Percentiles rank a stretch among this genome's conserved stretches.
These are phyloP conservation scores for Tetrapyrgos nigripes DNA, from an alignment of 1,284 basidiomycete species.

Conservation along the genomic window DNA sequence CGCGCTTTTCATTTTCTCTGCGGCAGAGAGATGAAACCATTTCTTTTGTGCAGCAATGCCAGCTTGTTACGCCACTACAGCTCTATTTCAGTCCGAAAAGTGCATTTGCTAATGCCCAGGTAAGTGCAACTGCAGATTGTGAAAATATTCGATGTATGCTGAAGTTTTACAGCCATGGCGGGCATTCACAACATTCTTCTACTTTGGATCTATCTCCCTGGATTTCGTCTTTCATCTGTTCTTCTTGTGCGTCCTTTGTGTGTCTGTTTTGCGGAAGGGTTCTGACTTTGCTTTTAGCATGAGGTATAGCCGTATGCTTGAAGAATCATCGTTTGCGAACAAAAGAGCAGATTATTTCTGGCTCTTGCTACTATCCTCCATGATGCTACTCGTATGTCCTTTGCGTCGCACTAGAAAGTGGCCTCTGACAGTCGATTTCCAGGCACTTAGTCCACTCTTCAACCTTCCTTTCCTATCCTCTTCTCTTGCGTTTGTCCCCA, in stretches of 20 bases:
- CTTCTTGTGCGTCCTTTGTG: slow-evolving; percentile 81
- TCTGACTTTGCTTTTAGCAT: slow-evolving; percentile 59
- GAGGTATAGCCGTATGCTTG: slow-evolving; percentile 95
- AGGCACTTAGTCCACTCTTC: slow-evolving; percentile 85
- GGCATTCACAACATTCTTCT: slow-evolving; percentile 90
- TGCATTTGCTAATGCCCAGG: slow-evolving; percentile 84
- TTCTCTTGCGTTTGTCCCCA: slow-evolving; percentile 90
- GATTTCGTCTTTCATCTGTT: slow-evolving; percentile 97
- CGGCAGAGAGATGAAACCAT: not conserved
- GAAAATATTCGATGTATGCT: not conserved
- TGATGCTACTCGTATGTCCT: slow-evolving; percentile 79
- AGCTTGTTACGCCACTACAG: slow-evolving; percentile 87
- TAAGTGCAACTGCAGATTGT: slow-evolving; percentile 32
- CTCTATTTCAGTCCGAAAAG: slow-evolving; percentile 91
- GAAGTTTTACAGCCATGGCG: slow-evolving; percentile 77
- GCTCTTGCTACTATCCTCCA: slow-evolving; percentile 82
- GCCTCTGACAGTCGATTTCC: slow-evolving; percentile 7
- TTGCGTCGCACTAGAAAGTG: not conserved
- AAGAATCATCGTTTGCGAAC: slow-evolving; percentile 95
- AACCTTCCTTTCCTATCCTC: slow-evolving; percentile 92
- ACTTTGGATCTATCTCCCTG: slow-evolving; percentile 93
- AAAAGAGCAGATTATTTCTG: slow-evolving; percentile 93
- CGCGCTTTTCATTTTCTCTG: slow-evolving; percentile 35
- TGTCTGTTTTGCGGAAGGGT: not conserved
- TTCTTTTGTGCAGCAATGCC: slow-evolving; percentile 75